Percentiles rank a stretch among this genome's conserved stretches.
These are phyloP conservation scores for Dalbergia cultrata DNA, from an alignment of 306 rosid species.

Conservation along the genomic window DNA sequence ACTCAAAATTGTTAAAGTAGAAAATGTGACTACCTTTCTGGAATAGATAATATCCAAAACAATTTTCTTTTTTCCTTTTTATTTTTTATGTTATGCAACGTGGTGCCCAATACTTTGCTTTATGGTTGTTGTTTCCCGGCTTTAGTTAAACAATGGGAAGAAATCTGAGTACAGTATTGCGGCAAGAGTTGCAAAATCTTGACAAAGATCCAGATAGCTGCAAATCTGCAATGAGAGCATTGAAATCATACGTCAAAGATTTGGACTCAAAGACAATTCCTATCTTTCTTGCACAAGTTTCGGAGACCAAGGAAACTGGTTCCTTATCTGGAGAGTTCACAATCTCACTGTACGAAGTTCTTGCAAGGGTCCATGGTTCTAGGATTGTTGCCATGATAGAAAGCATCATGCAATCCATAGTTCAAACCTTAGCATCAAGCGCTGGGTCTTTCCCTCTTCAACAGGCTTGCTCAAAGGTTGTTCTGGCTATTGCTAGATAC, in stretches of 20 bases:
- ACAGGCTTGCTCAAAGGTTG: conserved; percentile 92
- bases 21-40: background rate
- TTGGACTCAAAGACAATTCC: conserved; percentile 82
- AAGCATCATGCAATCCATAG: conserved; percentile 75
- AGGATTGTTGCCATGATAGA: conserved; percentile 82
- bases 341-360: conserved; percentile 83
- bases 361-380: conserved; percentile 85
- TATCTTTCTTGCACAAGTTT: conserved; percentile 87
- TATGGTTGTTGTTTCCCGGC: conserved; percentile 4
- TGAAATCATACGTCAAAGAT: conserved; percentile 80
- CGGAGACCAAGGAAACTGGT: conserved; percentile 81
- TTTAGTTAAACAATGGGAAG: conserved; percentile 64
- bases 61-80: background rate
- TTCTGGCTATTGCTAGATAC: conserved; percentile 86
- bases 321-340: conserved; percentile 80
- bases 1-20: background rate
- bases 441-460: conserved; percentile 88
- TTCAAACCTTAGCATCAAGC: conserved; percentile 86
- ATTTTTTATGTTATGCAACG: background rate
- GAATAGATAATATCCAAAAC: background rate
- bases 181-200: conserved; percentile 73
- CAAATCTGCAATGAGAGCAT: conserved; percentile 81
- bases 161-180: conserved; percentile 63
- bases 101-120: conserved; percentile 2
- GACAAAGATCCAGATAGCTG: conserved; percentile 87